Percentiles rank a stretch among this genome's conserved stretches.
These are phyloP conservation scores for Nymphaea thermarum DNA, from an alignment of 164 flowering plant species.

Conservation along the genomic window DNA sequence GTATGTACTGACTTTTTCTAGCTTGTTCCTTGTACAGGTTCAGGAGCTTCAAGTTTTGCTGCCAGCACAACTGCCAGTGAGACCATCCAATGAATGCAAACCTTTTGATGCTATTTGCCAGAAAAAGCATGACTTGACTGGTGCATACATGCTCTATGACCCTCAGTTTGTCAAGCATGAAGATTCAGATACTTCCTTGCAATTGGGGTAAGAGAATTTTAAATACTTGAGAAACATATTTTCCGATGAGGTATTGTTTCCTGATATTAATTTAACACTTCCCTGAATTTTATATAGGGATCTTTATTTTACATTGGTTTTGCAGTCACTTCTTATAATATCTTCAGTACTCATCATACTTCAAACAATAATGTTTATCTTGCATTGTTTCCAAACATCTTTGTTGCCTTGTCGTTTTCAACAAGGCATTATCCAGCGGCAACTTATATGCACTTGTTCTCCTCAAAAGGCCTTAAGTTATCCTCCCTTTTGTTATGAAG, in stretches of 20 bases:
- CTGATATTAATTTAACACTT: neutral
- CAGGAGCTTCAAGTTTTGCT: slow-evolving; percentile 43
- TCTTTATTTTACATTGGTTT: too few species aligned
- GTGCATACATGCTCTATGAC: slow-evolving; percentile 21
- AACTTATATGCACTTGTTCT: too few species aligned
- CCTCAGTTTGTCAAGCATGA: slow-evolving; percentile 23
- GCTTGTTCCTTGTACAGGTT: slow-evolving; percentile 27
- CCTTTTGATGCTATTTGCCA: slow-evolving; percentile 18
- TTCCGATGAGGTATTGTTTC: neutral
- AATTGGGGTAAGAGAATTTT: slow-evolving; percentile 40
- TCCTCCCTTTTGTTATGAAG: too few species aligned
- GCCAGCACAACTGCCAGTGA: slow-evolving; percentile 27
- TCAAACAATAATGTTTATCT: neutral
- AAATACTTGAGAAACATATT: neutral
- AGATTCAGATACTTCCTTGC: slow-evolving; percentile 65
- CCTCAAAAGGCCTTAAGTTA: too few species aligned
- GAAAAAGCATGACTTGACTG: slow-evolving; percentile 12
- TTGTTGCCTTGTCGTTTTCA: too few species aligned
- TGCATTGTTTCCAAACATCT: too few species aligned
- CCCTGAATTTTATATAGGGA: neutral
- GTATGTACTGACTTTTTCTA: neutral
- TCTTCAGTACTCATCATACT: neutral
- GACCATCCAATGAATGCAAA: slow-evolving; percentile 28
- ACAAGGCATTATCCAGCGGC: too few species aligned
- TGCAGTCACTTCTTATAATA: too few species aligned